A percentile compares a stretch with the other conserved stretches of the same genome.
Conservation (phyloP, 345 rosid species). For the Erodium maritimum region DNA sequence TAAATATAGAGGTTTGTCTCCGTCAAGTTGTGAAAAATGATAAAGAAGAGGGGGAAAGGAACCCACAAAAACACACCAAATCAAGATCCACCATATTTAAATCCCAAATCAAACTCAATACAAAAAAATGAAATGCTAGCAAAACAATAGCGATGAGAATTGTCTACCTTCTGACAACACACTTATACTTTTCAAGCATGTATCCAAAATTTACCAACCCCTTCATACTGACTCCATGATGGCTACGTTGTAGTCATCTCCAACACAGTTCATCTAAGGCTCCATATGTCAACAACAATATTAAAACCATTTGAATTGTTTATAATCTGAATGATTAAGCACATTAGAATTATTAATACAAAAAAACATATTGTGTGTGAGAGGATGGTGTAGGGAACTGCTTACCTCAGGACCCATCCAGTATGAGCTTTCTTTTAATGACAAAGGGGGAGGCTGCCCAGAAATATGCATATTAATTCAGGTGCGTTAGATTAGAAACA, state of each 20-base stretch:
- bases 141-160: too few relatives aligned
- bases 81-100: too few relatives aligned
- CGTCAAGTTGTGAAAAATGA: too few relatives aligned
- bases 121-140: too few relatives aligned
- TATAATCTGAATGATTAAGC: slow-evolving; percentile 36
- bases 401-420: slow-evolving; percentile 90
- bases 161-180: too few relatives aligned
- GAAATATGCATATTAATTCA: slow-evolving; percentile 34
- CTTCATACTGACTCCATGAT: slow-evolving; percentile 77
- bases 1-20: too few relatives aligned
- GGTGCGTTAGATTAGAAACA: neutral
- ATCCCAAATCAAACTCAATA: too few relatives aligned
- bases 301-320: slow-evolving; percentile 46
- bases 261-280: slow-evolving; percentile 75
- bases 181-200: neutral
- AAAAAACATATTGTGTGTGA: neutral
- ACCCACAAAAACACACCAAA: too few relatives aligned
- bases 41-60: too few relatives aligned
- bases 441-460: slow-evolving; percentile 65
- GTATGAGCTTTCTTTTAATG: slow-evolving; percentile 75
- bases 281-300: slow-evolving; percentile 78
- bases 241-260: slow-evolving; percentile 83
- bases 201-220: slow-evolving; percentile 32
- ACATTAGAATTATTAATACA: neutral
- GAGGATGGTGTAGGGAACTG: slow-evolving; percentile 3